These are phyloP conservation scores for Mallotus nudiflorus DNA, from an alignment of 345 rosid genomes.

Conservation along the genomic window DNA sequence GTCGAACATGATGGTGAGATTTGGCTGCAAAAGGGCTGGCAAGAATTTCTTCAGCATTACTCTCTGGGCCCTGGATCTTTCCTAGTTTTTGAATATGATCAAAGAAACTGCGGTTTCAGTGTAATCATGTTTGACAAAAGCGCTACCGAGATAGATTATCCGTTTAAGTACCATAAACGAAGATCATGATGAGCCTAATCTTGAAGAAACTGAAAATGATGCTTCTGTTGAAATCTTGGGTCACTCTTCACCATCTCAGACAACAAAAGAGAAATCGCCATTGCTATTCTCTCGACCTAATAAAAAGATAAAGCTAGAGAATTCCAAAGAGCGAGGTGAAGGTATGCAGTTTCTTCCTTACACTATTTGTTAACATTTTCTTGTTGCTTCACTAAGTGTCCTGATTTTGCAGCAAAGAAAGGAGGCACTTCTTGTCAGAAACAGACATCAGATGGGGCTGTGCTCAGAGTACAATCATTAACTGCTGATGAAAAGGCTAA, in stretches of 20 bases:
- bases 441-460: too few species aligned
- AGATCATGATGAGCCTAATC: not conserved
- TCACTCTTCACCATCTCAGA: not conserved
- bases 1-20: constrained; percentile 9
- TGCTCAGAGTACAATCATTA: not conserved
- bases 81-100: constrained; percentile 22
- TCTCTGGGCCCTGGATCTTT: constrained; percentile 24
- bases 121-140: constrained; percentile 23
- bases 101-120: constrained; percentile 10
- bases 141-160: constrained; percentile 13
- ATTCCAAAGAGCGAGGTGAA: not conserved
- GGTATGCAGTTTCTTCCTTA: not conserved
- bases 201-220: not conserved
- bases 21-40: constrained; percentile 38
- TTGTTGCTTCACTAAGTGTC: not conserved
- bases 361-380: not conserved
- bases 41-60: constrained; percentile 19
- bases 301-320: not conserved
- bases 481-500: not conserved
- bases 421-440: too few species aligned
- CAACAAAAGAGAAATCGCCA: not conserved
- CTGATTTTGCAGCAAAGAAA: not conserved
- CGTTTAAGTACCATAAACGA: not conserved
- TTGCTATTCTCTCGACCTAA: not conserved
- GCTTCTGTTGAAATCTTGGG: not conserved